Evolutionary conservation across 345 rosid species (phyloP), one percentile per base, ranked within the genome.

Genomic region (Capsella bursapastoris): DNA sequence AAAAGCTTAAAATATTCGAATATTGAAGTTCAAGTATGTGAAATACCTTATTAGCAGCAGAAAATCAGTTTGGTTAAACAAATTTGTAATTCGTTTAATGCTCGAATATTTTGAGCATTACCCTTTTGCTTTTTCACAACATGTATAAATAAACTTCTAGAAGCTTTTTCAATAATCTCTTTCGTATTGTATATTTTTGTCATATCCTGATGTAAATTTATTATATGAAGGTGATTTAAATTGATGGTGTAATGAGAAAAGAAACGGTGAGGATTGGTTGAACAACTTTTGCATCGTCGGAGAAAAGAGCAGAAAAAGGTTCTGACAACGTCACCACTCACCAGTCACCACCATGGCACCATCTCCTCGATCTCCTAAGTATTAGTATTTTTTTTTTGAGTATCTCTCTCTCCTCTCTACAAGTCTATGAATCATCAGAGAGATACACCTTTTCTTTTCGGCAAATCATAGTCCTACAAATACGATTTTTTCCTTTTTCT

Each of bases 201-300:
- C 22, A 18, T 18, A 18, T 18, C 1, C 22, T 18, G 22, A 18
- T 18, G 22, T 18, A 18, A 18, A 18, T 18, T 18, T 18, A 18
- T 18, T 18, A 18, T 18, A 18, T 18, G 38, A 15, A 40, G 16
- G 52, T 43, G 34, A 31, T 43, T 2, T 16, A 68, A 68, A 53
- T 0, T 56, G 56, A 48, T 35, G 41, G 50, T n/a, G 14, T 8
- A 50, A 71, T 2, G 29, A 29, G 31, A 48, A 40, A 5, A 7
- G 7, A 56, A 57, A 66, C 43, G 65, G 49, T 32, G 50, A 11
- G 60, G 74, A 70, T 70, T 76, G 75, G 71, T 63, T 28, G 31
- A 63, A 28, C 75, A 5, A 76, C 66, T 63, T 50, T 40, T 31
- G 37, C 29, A 40, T 40, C 43, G 13, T 40, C 43, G 43, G 43